These are phyloP conservation scores for Beauveria sp. DNA, from an alignment of 2,329 filamentous ascomycete genomes.

Conservation along the genomic window DNA sequence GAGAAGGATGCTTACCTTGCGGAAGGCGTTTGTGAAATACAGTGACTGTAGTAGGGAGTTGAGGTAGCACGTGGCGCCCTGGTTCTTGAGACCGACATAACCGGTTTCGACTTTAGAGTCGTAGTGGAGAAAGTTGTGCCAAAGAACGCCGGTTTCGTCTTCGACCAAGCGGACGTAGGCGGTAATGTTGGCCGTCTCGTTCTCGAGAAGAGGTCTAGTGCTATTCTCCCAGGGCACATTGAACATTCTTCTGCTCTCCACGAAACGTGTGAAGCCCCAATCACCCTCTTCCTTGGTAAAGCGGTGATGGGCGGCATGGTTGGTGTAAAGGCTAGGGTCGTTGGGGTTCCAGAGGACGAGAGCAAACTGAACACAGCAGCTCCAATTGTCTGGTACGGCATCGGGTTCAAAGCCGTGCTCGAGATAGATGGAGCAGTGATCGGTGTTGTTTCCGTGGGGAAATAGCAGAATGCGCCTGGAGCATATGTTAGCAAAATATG, in stretches of 20 bases:
- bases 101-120: slow-evolving; percentile 99
- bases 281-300: slow-evolving; percentile 96
- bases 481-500: slow-evolving; percentile 16
- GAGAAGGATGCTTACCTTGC: slow-evolving; percentile 54
- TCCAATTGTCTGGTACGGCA: slow-evolving; percentile 83
- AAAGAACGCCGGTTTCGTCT: slow-evolving; percentile 80
- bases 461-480: slow-evolving; percentile 88
- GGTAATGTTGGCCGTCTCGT: slow-evolving; percentile 70
- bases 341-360: slow-evolving; percentile 91
- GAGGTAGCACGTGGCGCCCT: slow-evolving; percentile 86
- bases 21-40: slow-evolving; percentile 86
- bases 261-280: slow-evolving; percentile 97
- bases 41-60: slow-evolving; percentile 79
- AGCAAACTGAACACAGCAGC: slow-evolving; percentile 91
- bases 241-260: slow-evolving; percentile 81
- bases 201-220: slow-evolving; percentile 65
- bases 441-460: slow-evolving; percentile 88
- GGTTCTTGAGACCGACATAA: slow-evolving; percentile 93
- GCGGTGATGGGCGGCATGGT: slow-evolving; percentile 83
- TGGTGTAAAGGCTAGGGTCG: slow-evolving; percentile 75
- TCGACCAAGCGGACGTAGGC: slow-evolving; percentile 77
- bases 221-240: slow-evolving; percentile 65
- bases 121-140: slow-evolving; percentile 90
- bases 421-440: slow-evolving; percentile 89
- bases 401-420: slow-evolving; percentile 81